Percentiles rank a stretch among this genome's conserved stretches.
These are phyloP conservation scores for Lodderomyces orthopsilosis DNA, from an alignment of 1,139 yeast species.

Conservation along the genomic window DNA sequence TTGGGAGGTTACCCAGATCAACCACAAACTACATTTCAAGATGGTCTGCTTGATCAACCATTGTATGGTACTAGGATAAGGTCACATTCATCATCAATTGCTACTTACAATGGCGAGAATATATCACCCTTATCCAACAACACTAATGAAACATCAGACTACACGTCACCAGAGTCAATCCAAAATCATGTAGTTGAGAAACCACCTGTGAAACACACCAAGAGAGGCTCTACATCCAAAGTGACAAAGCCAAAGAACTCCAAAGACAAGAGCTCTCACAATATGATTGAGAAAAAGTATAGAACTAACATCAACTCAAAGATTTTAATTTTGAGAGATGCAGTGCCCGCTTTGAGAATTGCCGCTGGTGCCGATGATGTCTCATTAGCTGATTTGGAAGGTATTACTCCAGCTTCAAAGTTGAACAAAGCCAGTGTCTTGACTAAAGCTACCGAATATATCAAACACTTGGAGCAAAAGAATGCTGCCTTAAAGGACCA, in stretches of 20 bases:
- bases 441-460: constrained; percentile 87
- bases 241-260: constrained; percentile 31
- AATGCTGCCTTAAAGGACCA: constrained; percentile 58
- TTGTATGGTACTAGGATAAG: constrained; percentile 9
- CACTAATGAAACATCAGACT: constrained; percentile 27
- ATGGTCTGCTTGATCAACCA: not conserved
- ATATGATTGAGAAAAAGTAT: constrained; percentile 76
- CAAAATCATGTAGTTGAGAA: constrained; percentile 9
- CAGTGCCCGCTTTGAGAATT: constrained; percentile 64
- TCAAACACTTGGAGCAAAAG: constrained; percentile 73
- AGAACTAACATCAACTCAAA: constrained; percentile 75
- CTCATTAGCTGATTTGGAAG: constrained; percentile 61
- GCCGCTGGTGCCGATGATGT: constrained; percentile 41
- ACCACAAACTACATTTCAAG: constrained; percentile 3
- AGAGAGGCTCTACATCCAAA: constrained; percentile 7
- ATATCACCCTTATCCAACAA: constrained; percentile 27
- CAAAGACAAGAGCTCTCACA: constrained; percentile 69
- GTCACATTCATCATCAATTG: constrained; percentile 12
- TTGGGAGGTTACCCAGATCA: constrained; percentile 4
- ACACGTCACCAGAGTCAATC: constrained; percentile 33
- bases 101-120: constrained; percentile 11
- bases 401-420: constrained; percentile 82
- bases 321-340: constrained; percentile 67
- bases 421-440: constrained; percentile 86
- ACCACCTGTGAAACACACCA: constrained; percentile 4